Conservation (phyloP, 2,329 filamentous ascomycete genomes). For the Ramularia collo-cygni region DNA sequence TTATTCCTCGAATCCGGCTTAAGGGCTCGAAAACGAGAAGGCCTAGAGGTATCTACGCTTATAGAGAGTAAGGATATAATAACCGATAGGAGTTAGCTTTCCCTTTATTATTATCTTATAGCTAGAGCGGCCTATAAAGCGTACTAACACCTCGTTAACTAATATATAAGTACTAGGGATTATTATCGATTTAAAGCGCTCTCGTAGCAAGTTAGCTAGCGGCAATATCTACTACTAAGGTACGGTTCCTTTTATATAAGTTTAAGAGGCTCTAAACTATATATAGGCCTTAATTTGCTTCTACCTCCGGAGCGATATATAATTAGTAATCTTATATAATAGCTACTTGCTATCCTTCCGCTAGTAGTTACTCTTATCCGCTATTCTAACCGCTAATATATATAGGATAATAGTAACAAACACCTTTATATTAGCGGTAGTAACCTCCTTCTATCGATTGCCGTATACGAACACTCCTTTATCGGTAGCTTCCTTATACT, state of each 20-base stretch:
- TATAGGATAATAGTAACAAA: not conserved
- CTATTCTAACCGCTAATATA: slow-evolving; percentile 3
- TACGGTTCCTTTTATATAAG: not conserved
- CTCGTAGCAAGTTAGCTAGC: not conserved
- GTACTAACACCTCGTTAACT: not conserved
- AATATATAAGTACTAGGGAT: not conserved
- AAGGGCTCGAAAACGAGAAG: not conserved
- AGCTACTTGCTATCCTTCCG: not conserved
- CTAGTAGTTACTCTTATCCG: slow-evolving; percentile 1
- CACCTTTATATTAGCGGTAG: not conserved
- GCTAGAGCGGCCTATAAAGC: not conserved
- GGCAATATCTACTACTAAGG: not conserved
- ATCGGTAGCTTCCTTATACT: too few relatives aligned
- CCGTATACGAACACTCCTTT: not conserved
- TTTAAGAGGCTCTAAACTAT: not conserved
- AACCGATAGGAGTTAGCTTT: not conserved
- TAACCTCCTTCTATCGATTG: not conserved
- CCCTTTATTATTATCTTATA: not conserved
- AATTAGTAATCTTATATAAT: not conserved
- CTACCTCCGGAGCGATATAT: not conserved
- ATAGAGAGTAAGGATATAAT: not conserved
- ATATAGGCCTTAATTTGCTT: slow-evolving; percentile 1
- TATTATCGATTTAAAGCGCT: not conserved
- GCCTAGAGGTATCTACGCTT: not conserved
- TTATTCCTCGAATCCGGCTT: not conserved